phyloP scores from a whole-genome alignment of 768 basidiomycete genomes.

The Leucocoprinus leucothites region DNA sequence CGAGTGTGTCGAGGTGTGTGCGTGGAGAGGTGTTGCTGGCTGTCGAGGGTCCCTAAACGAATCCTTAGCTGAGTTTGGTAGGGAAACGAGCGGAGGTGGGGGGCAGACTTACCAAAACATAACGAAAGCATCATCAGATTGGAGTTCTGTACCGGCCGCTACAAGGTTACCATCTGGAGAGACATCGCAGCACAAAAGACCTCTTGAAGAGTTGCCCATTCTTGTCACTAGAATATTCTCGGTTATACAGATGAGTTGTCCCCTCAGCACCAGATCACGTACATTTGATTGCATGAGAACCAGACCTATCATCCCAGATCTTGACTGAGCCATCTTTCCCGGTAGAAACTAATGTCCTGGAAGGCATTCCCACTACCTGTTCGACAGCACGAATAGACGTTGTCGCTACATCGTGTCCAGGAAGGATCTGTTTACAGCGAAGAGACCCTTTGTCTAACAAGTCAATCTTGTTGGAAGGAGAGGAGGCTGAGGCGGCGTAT shows the following conservation, averaged over 20 bases:
- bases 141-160: slow-evolving; percentile 80
- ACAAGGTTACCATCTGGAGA: slow-evolving; percentile 69
- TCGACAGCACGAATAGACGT: slow-evolving; percentile 49
- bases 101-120: slow-evolving; percentile 65
- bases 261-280: slow-evolving; percentile 24
- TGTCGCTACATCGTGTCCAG: slow-evolving; percentile 56
- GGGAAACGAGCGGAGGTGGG: background rate
- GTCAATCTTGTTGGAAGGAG: slow-evolving; percentile 64
- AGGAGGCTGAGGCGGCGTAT: slow-evolving; percentile 62
- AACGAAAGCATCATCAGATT: slow-evolving; percentile 78
- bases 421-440: slow-evolving; percentile 40
- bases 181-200: slow-evolving; percentile 66
- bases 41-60: slow-evolving; percentile 77
- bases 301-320: slow-evolving; percentile 71
- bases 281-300: slow-evolving; percentile 57
- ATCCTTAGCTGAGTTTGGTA: background rate
- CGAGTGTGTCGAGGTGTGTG: slow-evolving; percentile 86
- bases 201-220: slow-evolving; percentile 29
- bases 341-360: slow-evolving; percentile 54
- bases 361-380: slow-evolving; percentile 36
- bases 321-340: slow-evolving; percentile 72
- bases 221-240: slow-evolving; percentile 46
- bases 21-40: slow-evolving; percentile 62
- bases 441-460: slow-evolving; percentile 62
- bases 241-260: slow-evolving; percentile 32